These are phyloP conservation scores for Xylariaceae sp. DNA, from an alignment of 2,329 filamentous ascomycete genomes.

Conservation along the genomic window DNA sequence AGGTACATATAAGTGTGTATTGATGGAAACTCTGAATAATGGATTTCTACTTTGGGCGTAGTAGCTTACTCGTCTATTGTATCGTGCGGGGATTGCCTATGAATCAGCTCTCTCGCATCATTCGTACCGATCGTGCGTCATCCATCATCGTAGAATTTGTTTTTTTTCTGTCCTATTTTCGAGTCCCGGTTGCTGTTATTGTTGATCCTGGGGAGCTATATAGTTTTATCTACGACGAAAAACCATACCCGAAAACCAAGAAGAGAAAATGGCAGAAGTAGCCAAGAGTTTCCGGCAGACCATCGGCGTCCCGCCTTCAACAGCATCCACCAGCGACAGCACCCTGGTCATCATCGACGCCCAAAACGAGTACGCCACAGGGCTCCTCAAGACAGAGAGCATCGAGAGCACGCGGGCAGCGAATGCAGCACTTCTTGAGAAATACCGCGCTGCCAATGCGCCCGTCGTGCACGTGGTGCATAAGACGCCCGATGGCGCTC, in stretches of 20 bases:
- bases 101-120: too few relatives aligned
- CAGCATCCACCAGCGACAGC: conserved; percentile 20
- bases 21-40: too few relatives aligned
- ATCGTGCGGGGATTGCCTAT: too few relatives aligned
- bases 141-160: too few relatives aligned
- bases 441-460: conserved; percentile 10
- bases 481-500: conserved; percentile 11
- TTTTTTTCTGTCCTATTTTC: too few relatives aligned
- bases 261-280: conserved; percentile 8
- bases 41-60: too few relatives aligned
- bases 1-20: too few relatives aligned
- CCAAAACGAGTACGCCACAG: conserved; percentile 19
- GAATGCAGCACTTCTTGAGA: conserved; percentile 5
- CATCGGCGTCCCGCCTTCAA: conserved; percentile 18
- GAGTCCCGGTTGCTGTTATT: too few relatives aligned
- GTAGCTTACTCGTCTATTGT: too few relatives aligned
- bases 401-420: conserved; percentile 10
- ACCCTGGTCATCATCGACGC: conserved; percentile 20
- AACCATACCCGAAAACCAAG: background rate
- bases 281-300: conserved; percentile 22
- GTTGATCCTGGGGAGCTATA: too few relatives aligned
- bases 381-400: conserved; percentile 15
- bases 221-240: background rate
- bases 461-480: conserved; percentile 22
- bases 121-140: too few relatives aligned